Base-by-base conservation (phyloP, 2,329 filamentous ascomycete species). In the Botryosphaeria dothidea region DNA sequence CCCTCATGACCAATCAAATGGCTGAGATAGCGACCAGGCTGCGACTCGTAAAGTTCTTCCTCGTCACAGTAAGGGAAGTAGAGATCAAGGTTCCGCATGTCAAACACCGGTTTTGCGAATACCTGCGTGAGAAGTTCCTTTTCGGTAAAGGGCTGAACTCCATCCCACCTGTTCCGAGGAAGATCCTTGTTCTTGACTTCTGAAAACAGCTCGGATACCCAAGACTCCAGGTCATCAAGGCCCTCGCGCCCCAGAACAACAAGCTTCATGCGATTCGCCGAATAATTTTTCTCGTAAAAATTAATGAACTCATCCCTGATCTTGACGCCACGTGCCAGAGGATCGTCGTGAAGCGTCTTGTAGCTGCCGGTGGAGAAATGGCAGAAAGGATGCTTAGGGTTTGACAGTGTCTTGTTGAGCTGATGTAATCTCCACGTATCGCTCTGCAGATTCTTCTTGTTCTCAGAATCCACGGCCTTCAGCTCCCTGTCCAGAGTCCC, bases 381-480 rank as follows among this genome's bases (percentile, higher is more conserved):
- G 75, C 92, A 92, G 75, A 91, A 96, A 0, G 93, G 93, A 72
- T 97, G 93, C 15, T 89, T 87, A 3, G 91, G 89, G 76, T 94
- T 97, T 2, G 92, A 92, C n/a, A 95, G 81, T 3, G 90, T 90
- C 80, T 96, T 96, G 74, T 92, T 91, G 25, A 97, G 84, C 78
- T 97, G 93, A 72, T 94, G 88, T 68, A 96, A 80, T 17, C 93
- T 88, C 92, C 93, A 97, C 64, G 86, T 86, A 73, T 97, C 93
- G 75, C 88, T 94, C 79, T 97, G 93, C 56, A 97, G 81, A 71
- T 97, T 97, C 85, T 97, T 97, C 85, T 97, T 97, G 81, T 97
- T 96, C 78, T 97, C 93, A 4, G 93, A 97, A 74, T 97, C 93
- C 21, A 97, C 93, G 0, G 93, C 93, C 69, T 86, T 88, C 67